These are phyloP conservation scores for Helianthus tuberosus DNA, from an alignment of 129 eudicot species.

Conservation along the genomic window DNA sequence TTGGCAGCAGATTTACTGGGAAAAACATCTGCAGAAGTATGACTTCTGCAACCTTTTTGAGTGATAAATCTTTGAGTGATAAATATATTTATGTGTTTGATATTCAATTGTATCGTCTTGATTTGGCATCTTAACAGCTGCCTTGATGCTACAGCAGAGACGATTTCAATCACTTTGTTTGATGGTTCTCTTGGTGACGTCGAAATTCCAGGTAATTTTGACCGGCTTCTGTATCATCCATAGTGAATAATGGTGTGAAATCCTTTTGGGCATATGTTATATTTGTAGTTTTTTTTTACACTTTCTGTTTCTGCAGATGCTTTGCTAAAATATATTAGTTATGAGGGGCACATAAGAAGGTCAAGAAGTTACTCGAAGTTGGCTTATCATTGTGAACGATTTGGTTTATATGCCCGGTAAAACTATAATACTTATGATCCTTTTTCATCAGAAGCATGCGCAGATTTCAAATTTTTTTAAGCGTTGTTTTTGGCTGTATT, in stretches of 20 bases:
- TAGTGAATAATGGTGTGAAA: slow-evolving; percentile 2
- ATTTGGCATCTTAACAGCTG: slow-evolving; percentile 56
- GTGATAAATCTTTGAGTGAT: slow-evolving; percentile 17
- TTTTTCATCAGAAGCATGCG: slow-evolving; percentile 1
- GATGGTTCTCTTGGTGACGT: slow-evolving; percentile 64
- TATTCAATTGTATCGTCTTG: slow-evolving; percentile 11
- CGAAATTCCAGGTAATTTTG: slow-evolving; percentile 57
- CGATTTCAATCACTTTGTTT: slow-evolving; percentile 62
- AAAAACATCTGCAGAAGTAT: slow-evolving; percentile 81
- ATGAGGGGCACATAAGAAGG: slow-evolving; percentile 28
- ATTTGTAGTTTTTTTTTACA: slow-evolving; percentile 8
- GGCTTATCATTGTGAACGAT: slow-evolving; percentile 69
- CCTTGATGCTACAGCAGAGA: slow-evolving; percentile 72
- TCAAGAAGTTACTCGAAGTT: slow-evolving; percentile 53
- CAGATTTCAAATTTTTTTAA: slow-evolving; percentile 15
- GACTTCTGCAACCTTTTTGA: slow-evolving; percentile 10
- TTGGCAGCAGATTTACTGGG: slow-evolving; percentile 89
- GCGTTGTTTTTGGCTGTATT: slow-evolving; percentile 17
- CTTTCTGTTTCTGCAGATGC: slow-evolving; percentile 50
- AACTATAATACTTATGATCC: background rate
- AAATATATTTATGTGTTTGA: slow-evolving; percentile 10
- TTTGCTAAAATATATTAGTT: slow-evolving; percentile 45
- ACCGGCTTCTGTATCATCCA: slow-evolving; percentile 1
- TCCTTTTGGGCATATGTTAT: slow-evolving; percentile 2
- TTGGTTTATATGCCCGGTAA: slow-evolving; percentile 76